These are phyloP conservation scores for Aleurites moluccanus DNA, from an alignment of 441 rosid genomes.

Conservation along the genomic window DNA sequence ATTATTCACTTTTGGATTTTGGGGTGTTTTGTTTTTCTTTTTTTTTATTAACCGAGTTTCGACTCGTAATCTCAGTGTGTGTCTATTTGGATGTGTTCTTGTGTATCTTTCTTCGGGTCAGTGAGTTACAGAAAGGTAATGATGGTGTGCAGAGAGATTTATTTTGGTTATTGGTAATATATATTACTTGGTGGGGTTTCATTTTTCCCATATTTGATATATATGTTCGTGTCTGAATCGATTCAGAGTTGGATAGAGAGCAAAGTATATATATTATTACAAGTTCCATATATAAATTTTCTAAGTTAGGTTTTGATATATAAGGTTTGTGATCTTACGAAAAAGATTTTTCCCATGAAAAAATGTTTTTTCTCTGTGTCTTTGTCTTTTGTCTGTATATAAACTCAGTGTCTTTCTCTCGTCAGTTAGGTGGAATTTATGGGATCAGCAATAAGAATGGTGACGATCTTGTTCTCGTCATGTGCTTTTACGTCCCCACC, in stretches of 20 bases:
- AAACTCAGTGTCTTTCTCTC: slow-evolving; percentile 22
- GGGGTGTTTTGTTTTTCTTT: slow-evolving; percentile 26
- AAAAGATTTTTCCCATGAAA: slow-evolving; percentile 46
- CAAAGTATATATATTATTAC: background rate
- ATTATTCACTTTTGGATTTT: background rate
- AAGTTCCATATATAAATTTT: slow-evolving; percentile 11
- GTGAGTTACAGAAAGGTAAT: slow-evolving; percentile 25
- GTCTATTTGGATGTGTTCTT: slow-evolving; percentile 17
- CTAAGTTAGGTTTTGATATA: slow-evolving; percentile 35
- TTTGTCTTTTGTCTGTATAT: background rate
- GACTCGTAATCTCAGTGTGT: too few species aligned
- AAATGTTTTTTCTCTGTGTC: background rate
- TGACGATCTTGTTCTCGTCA: slow-evolving; percentile 36
- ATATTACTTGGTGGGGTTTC: background rate
- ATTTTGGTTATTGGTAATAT: slow-evolving; percentile 5
- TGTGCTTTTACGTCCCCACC: slow-evolving; percentile 13
- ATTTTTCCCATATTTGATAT: background rate
- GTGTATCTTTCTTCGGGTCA: slow-evolving; percentile 18
- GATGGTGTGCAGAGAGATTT: slow-evolving; percentile 24
- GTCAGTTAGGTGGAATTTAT: slow-evolving; percentile 33
- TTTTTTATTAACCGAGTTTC: too few species aligned
- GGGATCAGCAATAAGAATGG: slow-evolving; percentile 29
- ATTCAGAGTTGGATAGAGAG: slow-evolving; percentile 15
- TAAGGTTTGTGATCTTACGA: slow-evolving; percentile 60
- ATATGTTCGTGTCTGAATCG: background rate